Percentiles rank a stretch among this genome's conserved stretches.
These are phyloP conservation scores for Scheffersomyces titani DNA, from an alignment of 1,139 yeast genomes.

Conservation along the genomic window DNA sequence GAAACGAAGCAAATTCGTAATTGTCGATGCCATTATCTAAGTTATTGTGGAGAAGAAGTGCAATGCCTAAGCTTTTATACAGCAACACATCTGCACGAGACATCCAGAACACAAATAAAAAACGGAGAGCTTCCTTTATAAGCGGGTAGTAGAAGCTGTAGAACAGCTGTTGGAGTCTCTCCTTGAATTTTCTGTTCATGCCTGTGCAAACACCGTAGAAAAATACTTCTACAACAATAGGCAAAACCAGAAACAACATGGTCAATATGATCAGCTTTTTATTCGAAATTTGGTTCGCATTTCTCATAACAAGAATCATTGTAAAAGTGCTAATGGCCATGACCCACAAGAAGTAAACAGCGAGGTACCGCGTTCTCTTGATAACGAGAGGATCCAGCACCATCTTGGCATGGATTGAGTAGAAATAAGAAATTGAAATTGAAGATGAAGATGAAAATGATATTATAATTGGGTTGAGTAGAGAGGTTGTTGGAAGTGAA, in stretches of 20 bases:
- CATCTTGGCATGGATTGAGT: neutral
- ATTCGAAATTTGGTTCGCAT: neutral
- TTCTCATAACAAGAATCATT: no score
- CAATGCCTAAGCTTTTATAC: neutral
- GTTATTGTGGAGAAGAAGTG: neutral
- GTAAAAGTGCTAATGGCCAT: neutral
- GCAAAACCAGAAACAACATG: neutral
- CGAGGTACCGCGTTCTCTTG: neutral
- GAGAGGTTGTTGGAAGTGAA: neutral
- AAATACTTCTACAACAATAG: neutral
- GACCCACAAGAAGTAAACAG: neutral
- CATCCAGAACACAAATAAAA: conserved; percentile 9
- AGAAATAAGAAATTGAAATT: neutral
- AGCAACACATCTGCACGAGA: conserved; percentile 3
- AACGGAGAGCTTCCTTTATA: conserved; percentile 11
- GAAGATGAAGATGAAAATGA: no score
- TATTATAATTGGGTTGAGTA: no score
- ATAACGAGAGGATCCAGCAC: neutral
- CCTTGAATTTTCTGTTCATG: neutral
- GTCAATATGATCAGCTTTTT: neutral
- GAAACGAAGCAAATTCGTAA: neutral
- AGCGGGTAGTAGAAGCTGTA: conserved; percentile 15
- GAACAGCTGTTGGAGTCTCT: conserved; percentile 5
- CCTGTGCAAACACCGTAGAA: neutral
- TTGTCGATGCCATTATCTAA: neutral